Conservation (phyloP, 139 green algal species). For the Desmodesmus armatus region DNA sequence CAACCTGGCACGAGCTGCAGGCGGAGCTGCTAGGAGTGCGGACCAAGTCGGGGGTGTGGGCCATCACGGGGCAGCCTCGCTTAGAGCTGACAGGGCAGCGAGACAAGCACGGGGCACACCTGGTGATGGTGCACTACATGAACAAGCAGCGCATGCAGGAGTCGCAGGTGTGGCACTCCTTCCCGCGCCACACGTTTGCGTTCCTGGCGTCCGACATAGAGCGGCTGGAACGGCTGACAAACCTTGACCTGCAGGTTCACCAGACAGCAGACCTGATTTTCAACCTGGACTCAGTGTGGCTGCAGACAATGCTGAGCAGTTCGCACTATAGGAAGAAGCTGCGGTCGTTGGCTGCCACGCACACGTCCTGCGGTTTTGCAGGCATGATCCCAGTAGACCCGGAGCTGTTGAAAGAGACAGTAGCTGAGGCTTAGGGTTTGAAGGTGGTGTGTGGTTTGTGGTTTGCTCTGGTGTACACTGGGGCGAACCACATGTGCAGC, state of each 20-base stretch:
- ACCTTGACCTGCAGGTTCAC: background rate
- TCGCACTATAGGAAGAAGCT: slow-evolving; percentile 17
- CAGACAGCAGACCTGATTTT: slow-evolving; percentile 12
- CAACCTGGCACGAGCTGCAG: slow-evolving; percentile 11
- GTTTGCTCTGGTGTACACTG: no score
- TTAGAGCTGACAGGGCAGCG: background rate
- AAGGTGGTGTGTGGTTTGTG: no score
- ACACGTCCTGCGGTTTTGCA: slow-evolving; percentile 33
- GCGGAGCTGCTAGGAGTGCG: background rate
- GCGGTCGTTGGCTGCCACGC: slow-evolving; percentile 13
- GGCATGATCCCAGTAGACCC: slow-evolving; percentile 33
- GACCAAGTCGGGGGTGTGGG: background rate
- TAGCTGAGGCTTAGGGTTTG: no score
- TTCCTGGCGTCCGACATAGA: slow-evolving; percentile 12
- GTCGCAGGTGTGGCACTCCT: slow-evolving; percentile 21
- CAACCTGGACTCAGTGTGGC: slow-evolving; percentile 7
- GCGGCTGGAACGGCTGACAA: background rate
- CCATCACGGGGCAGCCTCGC: background rate
- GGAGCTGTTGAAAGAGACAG: background rate
- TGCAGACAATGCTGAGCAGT: slow-evolving; percentile 11
- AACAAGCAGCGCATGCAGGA: background rate
- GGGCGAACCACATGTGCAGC: no score
- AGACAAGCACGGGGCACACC: background rate
- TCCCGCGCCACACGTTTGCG: slow-evolving; percentile 13
- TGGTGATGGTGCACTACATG: background rate